These are phyloP conservation scores for Helotiales sp. DNA, from an alignment of 2,329 filamentous ascomycete genomes.

Conservation along the genomic window DNA sequence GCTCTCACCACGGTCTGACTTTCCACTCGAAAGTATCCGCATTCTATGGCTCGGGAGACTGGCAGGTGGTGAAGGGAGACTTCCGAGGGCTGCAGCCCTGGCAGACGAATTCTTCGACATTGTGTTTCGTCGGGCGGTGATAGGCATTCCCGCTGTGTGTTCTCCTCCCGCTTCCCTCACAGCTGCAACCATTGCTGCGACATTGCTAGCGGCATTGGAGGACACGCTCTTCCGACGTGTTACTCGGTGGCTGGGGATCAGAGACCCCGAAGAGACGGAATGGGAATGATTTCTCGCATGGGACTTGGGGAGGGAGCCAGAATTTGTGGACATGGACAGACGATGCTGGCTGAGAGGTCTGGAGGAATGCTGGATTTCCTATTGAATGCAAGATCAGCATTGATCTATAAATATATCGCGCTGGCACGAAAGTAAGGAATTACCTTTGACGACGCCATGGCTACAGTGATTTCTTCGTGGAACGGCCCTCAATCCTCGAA, in stretches of 20 bases:
- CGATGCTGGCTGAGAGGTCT: constrained; percentile 67
- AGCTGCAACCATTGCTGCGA: constrained; percentile 73
- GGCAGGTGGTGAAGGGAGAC: constrained; percentile 64
- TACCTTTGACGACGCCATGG: constrained; percentile 65
- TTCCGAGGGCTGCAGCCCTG: constrained; percentile 53
- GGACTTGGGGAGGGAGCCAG: constrained; percentile 53
- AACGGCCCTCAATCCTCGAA: constrained; percentile 37
- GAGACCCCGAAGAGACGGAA: constrained; percentile 73
- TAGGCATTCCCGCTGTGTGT: constrained; percentile 56
- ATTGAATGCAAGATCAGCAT: constrained; percentile 34
- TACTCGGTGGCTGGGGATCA: constrained; percentile 82
- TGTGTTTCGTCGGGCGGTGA: constrained; percentile 64
- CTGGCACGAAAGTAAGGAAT: constrained; percentile 32
- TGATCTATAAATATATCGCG: constrained; percentile 32
- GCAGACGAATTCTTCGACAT: constrained; percentile 64
- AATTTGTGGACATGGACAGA: constrained; percentile 57
- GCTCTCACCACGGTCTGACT: constrained; percentile 54
- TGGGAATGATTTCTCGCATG: constrained; percentile 71
- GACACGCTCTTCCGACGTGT: constrained; percentile 92
- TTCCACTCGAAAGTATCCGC: constrained; percentile 50
- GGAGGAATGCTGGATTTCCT: constrained; percentile 66
- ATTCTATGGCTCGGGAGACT: constrained; percentile 60
- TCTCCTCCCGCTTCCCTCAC: constrained; percentile 63
- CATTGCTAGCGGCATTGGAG: constrained; percentile 70
- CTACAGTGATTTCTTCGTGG: constrained; percentile 38